phyloP scores from a whole-genome alignment of 164 flowering plant species.

The Magnolia kwangsiensis region DNA sequence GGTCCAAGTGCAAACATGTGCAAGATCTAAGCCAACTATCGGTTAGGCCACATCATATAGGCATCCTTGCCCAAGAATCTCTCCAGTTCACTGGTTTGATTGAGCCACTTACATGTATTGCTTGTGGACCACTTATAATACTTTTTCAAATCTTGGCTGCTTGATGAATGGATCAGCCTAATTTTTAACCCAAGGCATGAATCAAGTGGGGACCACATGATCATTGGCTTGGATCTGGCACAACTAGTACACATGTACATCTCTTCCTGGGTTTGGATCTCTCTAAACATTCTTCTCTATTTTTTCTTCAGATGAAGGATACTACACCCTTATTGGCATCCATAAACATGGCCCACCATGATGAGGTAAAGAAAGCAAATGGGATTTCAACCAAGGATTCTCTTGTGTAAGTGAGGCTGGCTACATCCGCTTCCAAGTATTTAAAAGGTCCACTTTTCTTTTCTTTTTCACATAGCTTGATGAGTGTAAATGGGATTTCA shows the following conservation, averaged over 20 bases:
- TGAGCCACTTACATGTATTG: too few relatives aligned
- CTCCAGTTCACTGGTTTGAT: too few relatives aligned
- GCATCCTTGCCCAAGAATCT: too few relatives aligned
- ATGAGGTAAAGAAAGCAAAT: constrained; percentile 45
- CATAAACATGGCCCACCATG: constrained; percentile 34
- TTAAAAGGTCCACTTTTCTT: background rate
- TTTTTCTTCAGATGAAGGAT: constrained; percentile 27
- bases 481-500: constrained; percentile 37
- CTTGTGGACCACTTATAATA: background rate
- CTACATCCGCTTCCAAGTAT: background rate
- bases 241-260: background rate
- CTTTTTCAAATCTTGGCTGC: background rate
- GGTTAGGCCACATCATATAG: background rate
- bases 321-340: constrained; percentile 41
- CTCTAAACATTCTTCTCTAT: background rate
- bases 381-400: constrained; percentile 39
- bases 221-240: background rate
- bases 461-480: constrained; percentile 12
- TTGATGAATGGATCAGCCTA: background rate
- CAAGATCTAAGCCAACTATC: background rate
- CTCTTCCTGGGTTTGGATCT: background rate
- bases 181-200: background rate
- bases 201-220: background rate
- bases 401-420: constrained; percentile 26
- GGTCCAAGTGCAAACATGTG: background rate